These are phyloP conservation scores for Mortierella sp. DNA, from an alignment of 371 early-diverging fungal species.

Conservation along the genomic window DNA sequence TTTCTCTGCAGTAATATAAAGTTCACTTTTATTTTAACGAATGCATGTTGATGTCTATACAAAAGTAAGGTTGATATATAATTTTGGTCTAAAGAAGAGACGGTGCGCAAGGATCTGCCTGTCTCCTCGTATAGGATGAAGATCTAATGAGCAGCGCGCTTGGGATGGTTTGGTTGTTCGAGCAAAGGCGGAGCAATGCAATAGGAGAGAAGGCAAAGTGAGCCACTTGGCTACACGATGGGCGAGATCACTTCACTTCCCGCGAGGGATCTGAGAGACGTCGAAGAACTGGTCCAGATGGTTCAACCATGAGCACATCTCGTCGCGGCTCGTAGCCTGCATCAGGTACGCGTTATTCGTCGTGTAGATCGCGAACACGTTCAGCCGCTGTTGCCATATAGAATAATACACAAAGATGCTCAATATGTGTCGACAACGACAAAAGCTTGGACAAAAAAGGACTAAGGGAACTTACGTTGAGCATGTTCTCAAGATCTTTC, in stretches of 20 bases:
- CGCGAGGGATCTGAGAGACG: conserved; percentile 32
- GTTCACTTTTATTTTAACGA: too few relatives aligned
- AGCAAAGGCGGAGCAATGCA: too few relatives aligned
- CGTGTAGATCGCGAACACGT: conserved; percentile 87
- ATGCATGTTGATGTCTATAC: too few relatives aligned
- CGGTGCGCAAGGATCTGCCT: background rate
- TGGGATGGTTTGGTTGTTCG: too few relatives aligned
- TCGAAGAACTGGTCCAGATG: conserved; percentile 52
- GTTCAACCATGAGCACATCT: conserved; percentile 82
- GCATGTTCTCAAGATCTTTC: conserved; percentile 71
- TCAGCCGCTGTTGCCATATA: conserved; percentile 58
- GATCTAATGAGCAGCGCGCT: too few relatives aligned
- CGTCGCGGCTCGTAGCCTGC: conserved; percentile 74
- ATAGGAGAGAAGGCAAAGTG: too few relatives aligned
- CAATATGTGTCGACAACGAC: background rate
- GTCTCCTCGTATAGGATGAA: too few relatives aligned
- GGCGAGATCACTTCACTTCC: background rate
- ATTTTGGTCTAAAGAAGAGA: background rate
- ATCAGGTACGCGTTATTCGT: conserved; percentile 82
- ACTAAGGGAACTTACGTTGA: conserved; percentile 60
- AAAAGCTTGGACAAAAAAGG: background rate
- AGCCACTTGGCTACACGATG: too few relatives aligned
- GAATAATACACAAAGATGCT: background rate
- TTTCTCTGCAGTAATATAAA: conserved; percentile 38
- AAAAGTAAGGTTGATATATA: background rate